phyloP scores from a whole-genome alignment of 306 rosid genomes.

The Prunus campanulata region DNA sequence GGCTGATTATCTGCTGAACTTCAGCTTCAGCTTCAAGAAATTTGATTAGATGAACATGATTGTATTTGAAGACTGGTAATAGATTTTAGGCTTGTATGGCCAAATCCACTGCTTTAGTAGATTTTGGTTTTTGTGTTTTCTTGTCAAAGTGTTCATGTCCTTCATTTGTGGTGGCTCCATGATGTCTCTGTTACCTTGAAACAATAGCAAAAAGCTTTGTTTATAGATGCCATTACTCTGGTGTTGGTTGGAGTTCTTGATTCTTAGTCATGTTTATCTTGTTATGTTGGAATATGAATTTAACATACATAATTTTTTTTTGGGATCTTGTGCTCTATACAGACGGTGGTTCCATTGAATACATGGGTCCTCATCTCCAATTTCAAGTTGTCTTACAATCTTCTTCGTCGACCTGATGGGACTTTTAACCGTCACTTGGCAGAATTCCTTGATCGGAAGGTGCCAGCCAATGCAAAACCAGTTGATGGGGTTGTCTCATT shows the following conservation, averaged over 20 bases:
- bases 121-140: not conserved
- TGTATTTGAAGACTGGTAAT: not conserved
- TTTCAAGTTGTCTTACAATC: conserved; percentile 91
- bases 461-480: conserved; percentile 63
- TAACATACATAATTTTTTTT: not conserved
- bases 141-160: not conserved
- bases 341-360: conserved; percentile 95
- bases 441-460: conserved; percentile 89
- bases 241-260: not conserved
- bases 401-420: conserved; percentile 97
- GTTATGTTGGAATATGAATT: not conserved
- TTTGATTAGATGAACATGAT: not conserved
- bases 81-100: not conserved
- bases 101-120: not conserved
- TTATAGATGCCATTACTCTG: not conserved
- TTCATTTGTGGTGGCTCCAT: not conserved
- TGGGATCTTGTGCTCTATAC: conserved; percentile 17
- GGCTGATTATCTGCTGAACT: not conserved
- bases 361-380: conserved; percentile 98
- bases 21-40: not conserved
- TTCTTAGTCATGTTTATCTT: not conserved
- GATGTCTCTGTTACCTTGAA: not conserved
- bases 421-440: conserved; percentile 95
- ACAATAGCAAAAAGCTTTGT: not conserved
- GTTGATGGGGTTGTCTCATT: conserved; percentile 81